Conservation (phyloP, 805 yeast species). For the Schwanniomyces yamadae region DNA sequence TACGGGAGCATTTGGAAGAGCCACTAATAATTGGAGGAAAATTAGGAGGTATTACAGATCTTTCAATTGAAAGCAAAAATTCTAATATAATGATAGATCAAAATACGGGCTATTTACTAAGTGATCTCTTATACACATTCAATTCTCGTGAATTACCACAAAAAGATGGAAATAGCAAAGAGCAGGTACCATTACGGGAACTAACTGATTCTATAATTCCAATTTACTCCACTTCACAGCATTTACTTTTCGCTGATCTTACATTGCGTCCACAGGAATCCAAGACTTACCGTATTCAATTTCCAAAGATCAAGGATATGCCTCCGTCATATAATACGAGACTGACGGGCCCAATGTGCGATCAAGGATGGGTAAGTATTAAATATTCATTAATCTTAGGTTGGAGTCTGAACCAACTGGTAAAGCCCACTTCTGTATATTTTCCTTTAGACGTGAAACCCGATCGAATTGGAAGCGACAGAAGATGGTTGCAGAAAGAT, state of each 20-base stretch:
- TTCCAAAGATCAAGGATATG: slow-evolving; percentile 21
- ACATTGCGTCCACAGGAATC: slow-evolving; percentile 16
- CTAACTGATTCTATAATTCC: slow-evolving; percentile 35
- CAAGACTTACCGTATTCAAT: slow-evolving; percentile 20
- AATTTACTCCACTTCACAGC: slow-evolving; percentile 40
- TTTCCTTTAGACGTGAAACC: slow-evolving; percentile 34
- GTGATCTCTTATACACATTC: slow-evolving; percentile 35
- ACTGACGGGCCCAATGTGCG: slow-evolving; percentile 41
- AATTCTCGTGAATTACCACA: slow-evolving; percentile 16
- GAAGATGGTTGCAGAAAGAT: slow-evolving; percentile 28
- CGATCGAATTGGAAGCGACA: slow-evolving; percentile 23
- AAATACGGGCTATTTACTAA: slow-evolving; percentile 23
- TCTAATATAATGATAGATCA: slow-evolving; percentile 17
- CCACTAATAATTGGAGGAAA: slow-evolving; percentile 31
- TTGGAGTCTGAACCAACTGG: slow-evolving; percentile 11
- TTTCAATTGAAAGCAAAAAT: slow-evolving; percentile 19
- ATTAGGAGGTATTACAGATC: slow-evolving; percentile 37
- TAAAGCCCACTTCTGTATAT: slow-evolving; percentile 25
- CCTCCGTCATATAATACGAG: slow-evolving; percentile 43
- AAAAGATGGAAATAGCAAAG: not conserved
- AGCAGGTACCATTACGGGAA: slow-evolving; percentile 19
- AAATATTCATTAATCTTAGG: slow-evolving; percentile 38
- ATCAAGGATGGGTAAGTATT: slow-evolving; percentile 39
- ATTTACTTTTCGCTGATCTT: slow-evolving; percentile 35
- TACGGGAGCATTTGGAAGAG: slow-evolving; percentile 14